These are phyloP conservation scores for Metarhizium robertsii DNA, from an alignment of 2,329 filamentous ascomycete species.

Conservation along the genomic window DNA sequence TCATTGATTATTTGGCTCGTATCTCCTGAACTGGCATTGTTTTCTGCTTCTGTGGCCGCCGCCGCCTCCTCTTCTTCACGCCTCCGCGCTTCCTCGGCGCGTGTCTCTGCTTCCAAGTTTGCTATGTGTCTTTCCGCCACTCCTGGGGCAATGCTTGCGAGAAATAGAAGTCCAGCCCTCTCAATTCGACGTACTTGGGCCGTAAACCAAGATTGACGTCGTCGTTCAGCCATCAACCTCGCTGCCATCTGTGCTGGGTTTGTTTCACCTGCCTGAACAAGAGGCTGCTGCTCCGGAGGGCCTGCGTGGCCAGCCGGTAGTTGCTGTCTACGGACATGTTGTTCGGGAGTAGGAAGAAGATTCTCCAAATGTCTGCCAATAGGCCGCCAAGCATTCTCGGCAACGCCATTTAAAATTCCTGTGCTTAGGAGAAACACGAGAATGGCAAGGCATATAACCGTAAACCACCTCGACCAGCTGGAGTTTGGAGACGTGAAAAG, in stretches of 20 bases:
- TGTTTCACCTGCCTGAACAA: conserved; percentile 19
- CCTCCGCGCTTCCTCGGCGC: conserved; percentile 31
- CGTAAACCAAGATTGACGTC: conserved; percentile 22
- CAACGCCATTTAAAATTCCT: conserved; percentile 46
- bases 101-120: conserved; percentile 42
- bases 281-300: conserved; percentile 16
- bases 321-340: conserved; percentile 8
- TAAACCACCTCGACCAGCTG: conserved; percentile 51
- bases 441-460: conserved; percentile 43
- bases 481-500: conserved; percentile 51
- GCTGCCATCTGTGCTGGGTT: conserved; percentile 44
- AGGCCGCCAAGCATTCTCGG: conserved; percentile 46
- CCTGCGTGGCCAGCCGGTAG: conserved; percentile 15
- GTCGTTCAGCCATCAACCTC: conserved; percentile 37
- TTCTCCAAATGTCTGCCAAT: conserved; percentile 50
- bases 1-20: background rate
- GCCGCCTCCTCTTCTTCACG: conserved; percentile 32
- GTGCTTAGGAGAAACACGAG: conserved; percentile 51
- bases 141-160: conserved; percentile 57
- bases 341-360: conserved; percentile 42
- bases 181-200: conserved; percentile 43
- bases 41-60: conserved; percentile 18
- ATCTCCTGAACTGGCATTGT: conserved; percentile 5
- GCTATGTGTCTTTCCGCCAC: conserved; percentile 57
- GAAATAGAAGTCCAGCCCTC: conserved; percentile 51